Conservation (phyloP, 2,329 filamentous ascomycete species). For the Lachnum nothofagi region DNA sequence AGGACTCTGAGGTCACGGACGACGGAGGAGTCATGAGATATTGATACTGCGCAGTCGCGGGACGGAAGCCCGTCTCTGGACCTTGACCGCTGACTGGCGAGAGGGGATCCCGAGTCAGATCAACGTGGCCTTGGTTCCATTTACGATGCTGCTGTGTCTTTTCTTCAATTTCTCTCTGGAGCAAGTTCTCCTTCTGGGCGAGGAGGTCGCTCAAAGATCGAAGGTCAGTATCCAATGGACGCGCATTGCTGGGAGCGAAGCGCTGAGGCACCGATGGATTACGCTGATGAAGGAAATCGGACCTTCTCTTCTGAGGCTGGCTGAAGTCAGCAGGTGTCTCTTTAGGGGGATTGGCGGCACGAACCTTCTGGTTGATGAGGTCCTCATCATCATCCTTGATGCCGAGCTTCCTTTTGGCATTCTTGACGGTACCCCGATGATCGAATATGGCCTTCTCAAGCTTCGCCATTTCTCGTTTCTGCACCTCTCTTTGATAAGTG, state of each 20-base stretch:
- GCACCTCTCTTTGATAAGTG: slow-evolving; percentile 72
- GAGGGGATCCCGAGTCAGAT: slow-evolving; percentile 79
- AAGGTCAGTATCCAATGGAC: slow-evolving; percentile 72
- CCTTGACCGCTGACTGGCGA: slow-evolving; percentile 67
- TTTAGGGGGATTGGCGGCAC: slow-evolving; percentile 36
- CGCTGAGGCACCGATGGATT: slow-evolving; percentile 59
- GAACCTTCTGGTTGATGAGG: slow-evolving; percentile 87
- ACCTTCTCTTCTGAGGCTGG: slow-evolving; percentile 67
- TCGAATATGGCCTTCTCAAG: slow-evolving; percentile 76
- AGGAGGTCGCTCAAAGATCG: slow-evolving; percentile 70
- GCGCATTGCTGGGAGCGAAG: slow-evolving; percentile 65
- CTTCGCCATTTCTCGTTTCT: slow-evolving; percentile 71
- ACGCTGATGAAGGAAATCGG: slow-evolving; percentile 53
- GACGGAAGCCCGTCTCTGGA: slow-evolving; percentile 60
- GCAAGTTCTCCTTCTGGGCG: slow-evolving; percentile 74
- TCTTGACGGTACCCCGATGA: slow-evolving; percentile 74
- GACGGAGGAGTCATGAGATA: slow-evolving; percentile 63
- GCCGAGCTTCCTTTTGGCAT: slow-evolving; percentile 78
- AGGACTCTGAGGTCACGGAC: slow-evolving; percentile 33
- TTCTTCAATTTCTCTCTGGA: slow-evolving; percentile 75
- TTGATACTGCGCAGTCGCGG: slow-evolving; percentile 63
- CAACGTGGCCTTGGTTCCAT: slow-evolving; percentile 87
- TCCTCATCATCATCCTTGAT: slow-evolving; percentile 94
- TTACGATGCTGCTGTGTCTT: slow-evolving; percentile 83
- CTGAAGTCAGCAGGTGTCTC: slow-evolving; percentile 10